Percentiles rank a stretch among this genome's conserved stretches.
Evolutionary conservation across 257 asterid species (phyloP).

Genomic region (Nicotiana attenuata): DNA sequence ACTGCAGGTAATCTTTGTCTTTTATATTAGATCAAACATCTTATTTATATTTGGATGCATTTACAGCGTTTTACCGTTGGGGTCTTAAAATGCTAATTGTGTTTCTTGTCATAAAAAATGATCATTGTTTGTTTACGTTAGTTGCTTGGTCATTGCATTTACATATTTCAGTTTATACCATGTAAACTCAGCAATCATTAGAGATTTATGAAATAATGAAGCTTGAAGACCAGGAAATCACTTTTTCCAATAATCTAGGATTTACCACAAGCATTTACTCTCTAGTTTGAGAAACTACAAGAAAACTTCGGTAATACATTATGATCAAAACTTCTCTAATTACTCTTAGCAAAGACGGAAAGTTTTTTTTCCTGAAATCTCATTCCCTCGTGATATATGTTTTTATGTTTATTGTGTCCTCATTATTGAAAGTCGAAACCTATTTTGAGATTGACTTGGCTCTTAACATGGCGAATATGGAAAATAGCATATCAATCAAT

Average conservation of each 20-base stretch:
- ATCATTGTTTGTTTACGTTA: not conserved
- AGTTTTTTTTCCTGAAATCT: not conserved
- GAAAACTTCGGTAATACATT: not conserved
- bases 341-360: not conserved
- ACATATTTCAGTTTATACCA: not conserved
- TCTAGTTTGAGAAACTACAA: not conserved
- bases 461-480: not conserved
- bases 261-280: not conserved
- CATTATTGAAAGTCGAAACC: not conserved
- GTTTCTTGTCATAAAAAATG: not conserved
- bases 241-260: not conserved
- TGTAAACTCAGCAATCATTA: not conserved
- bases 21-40: not conserved
- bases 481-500: not conserved
- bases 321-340: not conserved
- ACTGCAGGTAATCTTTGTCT: slow-evolving; percentile 49
- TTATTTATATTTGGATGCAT: not conserved
- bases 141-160: not conserved
- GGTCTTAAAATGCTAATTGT: not conserved
- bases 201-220: not conserved
- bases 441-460: not conserved
- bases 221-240: not conserved
- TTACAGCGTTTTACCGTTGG: not conserved
- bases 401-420: slow-evolving; percentile 1
- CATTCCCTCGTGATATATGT: not conserved